A percentile compares a stretch with the other conserved stretches of the same genome.
Conservation (phyloP, 2,329 filamentous ascomycete species). For the Diplodia scrobiculata region DNA sequence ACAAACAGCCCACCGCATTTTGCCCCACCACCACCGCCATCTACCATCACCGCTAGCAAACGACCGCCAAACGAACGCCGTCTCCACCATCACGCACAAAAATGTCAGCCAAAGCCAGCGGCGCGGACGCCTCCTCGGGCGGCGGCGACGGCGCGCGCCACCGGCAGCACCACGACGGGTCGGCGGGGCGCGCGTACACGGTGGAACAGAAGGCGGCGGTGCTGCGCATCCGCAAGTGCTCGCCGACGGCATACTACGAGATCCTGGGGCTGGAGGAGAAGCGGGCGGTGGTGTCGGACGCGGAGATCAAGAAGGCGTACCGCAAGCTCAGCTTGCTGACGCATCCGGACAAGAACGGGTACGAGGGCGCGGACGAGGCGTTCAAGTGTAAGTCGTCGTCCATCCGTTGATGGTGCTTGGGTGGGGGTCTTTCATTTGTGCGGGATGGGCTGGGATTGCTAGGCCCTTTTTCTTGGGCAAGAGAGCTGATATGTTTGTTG, state of each 20-base stretch:
- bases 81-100: conserved; percentile 8
- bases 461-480: not conserved
- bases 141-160: conserved; percentile 47
- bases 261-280: conserved; percentile 75
- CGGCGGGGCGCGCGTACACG: conserved; percentile 76
- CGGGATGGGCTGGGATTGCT: not conserved
- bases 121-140: conserved; percentile 44
- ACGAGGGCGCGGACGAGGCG: conserved; percentile 91
- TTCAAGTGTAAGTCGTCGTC: conserved; percentile 72
- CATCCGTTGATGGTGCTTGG: not conserved
- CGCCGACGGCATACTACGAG: conserved; percentile 89
- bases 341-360: conserved; percentile 98
- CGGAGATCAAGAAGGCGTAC: conserved; percentile 97
- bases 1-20: not conserved
- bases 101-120: conserved; percentile 51
- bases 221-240: conserved; percentile 80
- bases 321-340: conserved; percentile 90
- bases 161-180: conserved; percentile 74
- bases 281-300: conserved; percentile 68
- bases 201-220: conserved; percentile 90
- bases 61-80: not conserved
- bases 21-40: not conserved
- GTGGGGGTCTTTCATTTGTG: not conserved
- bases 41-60: conserved; percentile 14
- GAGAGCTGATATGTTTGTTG: not conserved